Evolutionary conservation across 2,329 filamentous ascomycete genomes (phyloP), one percentile per base, ranked within the genome.

Genomic region (Rutstroemia sp.): DNA sequence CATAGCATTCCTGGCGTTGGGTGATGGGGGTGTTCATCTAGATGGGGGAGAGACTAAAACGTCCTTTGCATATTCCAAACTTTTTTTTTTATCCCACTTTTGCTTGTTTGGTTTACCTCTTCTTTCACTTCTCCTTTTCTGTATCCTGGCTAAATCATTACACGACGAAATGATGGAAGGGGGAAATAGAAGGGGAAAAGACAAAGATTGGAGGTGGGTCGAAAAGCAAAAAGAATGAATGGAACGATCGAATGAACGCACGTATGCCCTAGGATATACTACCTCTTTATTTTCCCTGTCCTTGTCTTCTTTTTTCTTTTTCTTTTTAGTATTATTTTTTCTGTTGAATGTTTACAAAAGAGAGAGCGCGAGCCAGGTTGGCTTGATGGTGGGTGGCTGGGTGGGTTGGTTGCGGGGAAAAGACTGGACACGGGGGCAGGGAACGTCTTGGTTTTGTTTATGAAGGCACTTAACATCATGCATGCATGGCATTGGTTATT

Each of bases 1-100:
- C 38, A 55, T 55, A 55, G 52, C 52, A 55, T 55, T 55, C 25
- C 38, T 49, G 52, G 52, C 45, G 52, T 50, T 49, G 17, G 45
- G 46, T 10, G 44, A 16, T 46, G 44, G 52, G 17, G 27, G 12
- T 40, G 39, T 40, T 40, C 16, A 38, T 49, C 23, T n/a, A 14
- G 19, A 34, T 39, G 25, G 46, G 14, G 36, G 38, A 30, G 36
- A 16, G 50, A 52, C 40, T 16, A 30, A 52, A 54, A 40, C 21
- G 46, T 34, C 34, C 34, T 54, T 40, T 40, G 14, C 17, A 16
- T 40, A 16, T n/a, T n/a, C 17, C 34, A 55, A 36, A 44, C 25
- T 30, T 34, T 44, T 25, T 46, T 46, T 46, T 25, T 46, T 46
- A 23, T 45, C 23, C 44, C 19, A 5, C 8, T 23, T 46, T 46